Conservation (phyloP, 2,329 filamentous ascomycete genomes). For the Cercospora sesami region DNA sequence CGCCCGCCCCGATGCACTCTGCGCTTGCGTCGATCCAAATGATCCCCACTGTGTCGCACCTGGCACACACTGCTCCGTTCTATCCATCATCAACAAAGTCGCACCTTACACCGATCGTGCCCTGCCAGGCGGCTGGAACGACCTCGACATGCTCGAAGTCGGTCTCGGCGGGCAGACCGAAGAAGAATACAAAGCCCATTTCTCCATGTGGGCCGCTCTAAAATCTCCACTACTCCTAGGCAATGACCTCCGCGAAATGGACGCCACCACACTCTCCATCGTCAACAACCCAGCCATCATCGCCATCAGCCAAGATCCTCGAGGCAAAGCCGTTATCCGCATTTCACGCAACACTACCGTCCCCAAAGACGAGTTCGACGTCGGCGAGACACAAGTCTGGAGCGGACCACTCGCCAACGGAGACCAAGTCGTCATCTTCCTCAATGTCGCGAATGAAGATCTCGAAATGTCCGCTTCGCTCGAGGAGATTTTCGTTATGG, state of each 20-base stretch:
- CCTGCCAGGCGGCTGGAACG: constrained; percentile 37
- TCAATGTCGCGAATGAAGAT: not conserved
- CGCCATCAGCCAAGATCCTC: constrained; percentile 53
- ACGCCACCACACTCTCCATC: constrained; percentile 44
- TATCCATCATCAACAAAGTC: constrained; percentile 55
- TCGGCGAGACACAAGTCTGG: constrained; percentile 5
- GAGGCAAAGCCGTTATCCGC: not conserved
- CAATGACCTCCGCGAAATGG: constrained; percentile 42
- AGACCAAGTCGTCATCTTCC: constrained; percentile 3
- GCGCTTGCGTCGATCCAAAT: not conserved
- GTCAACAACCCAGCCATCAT: constrained; percentile 52
- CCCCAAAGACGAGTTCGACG: not conserved
- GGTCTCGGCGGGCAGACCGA: constrained; percentile 46
- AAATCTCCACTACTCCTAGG: constrained; percentile 53
- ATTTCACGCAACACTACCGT: not conserved
- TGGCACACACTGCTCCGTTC: constrained; percentile 46
- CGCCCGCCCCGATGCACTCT: not conserved
- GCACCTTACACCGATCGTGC: constrained; percentile 45
- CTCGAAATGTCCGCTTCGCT: constrained; percentile 4
- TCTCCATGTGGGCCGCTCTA: constrained; percentile 53
- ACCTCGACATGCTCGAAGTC: constrained; percentile 53
- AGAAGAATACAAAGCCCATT: constrained; percentile 48
- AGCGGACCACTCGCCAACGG: constrained; percentile 8
- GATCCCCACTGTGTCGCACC: constrained; percentile 2
- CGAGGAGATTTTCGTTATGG: constrained; percentile 2